phyloP scores from a whole-genome alignment of 2,329 filamentous ascomycete genomes.

The Fusarium concolor region DNA sequence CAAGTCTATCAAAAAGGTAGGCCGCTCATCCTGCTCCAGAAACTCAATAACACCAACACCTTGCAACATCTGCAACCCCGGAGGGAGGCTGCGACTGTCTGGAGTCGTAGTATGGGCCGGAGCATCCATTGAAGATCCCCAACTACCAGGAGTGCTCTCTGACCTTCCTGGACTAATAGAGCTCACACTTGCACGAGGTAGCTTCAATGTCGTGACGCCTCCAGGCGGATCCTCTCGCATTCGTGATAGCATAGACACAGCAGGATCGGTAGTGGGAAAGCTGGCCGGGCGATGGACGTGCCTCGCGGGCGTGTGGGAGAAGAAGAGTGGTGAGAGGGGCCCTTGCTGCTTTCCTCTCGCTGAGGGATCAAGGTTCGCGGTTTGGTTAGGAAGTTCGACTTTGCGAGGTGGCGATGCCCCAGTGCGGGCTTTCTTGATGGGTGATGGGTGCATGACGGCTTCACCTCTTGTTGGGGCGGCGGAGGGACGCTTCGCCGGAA shows the following conservation, averaged over 20 bases:
- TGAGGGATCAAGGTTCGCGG: constrained; percentile 38
- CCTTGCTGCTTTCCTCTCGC: constrained; percentile 50
- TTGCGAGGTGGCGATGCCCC: constrained; percentile 60
- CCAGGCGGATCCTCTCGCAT: constrained; percentile 58
- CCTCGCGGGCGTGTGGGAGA: constrained; percentile 58
- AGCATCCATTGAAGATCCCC: constrained; percentile 65
- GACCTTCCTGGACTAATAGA: constrained; percentile 61
- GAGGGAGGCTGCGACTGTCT: constrained; percentile 60
- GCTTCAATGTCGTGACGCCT: constrained; percentile 64
- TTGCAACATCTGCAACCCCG: constrained; percentile 68
- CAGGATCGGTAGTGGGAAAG: constrained; percentile 55
- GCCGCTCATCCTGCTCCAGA: constrained; percentile 80
- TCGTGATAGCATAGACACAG: constrained; percentile 60
- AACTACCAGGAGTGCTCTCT: constrained; percentile 64
- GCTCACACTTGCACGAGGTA: constrained; percentile 65
- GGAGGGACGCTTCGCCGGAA: constrained; percentile 45
- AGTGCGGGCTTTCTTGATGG: constrained; percentile 61
- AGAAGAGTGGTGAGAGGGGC: constrained; percentile 64
- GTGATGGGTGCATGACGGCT: constrained; percentile 50
- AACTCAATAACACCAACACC: constrained; percentile 77
- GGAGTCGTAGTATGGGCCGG: constrained; percentile 63
- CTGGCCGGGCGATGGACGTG: constrained; percentile 53
- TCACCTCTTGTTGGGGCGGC: constrained; percentile 38
- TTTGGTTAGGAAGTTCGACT: constrained; percentile 55
- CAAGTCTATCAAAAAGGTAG: constrained; percentile 80